Evolutionary conservation across 768 basidiomycete species (phyloP).

Genomic region (Inosperma sp.): DNA sequence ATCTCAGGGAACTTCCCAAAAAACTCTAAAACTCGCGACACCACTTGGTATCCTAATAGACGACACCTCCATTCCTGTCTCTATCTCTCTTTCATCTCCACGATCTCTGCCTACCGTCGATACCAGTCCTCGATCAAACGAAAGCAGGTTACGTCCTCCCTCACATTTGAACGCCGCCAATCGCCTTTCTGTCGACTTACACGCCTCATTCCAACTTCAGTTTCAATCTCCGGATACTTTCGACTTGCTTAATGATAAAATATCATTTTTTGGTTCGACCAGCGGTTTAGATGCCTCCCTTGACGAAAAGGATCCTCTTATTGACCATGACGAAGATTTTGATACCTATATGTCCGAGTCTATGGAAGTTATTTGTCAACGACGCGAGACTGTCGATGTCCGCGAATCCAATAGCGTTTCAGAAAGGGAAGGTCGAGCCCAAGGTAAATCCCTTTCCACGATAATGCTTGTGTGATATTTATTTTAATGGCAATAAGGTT

Average conservation of each 20-base stretch:
- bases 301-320: constrained; percentile 32
- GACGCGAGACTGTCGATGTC: too few relatives aligned
- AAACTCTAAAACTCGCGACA: constrained; percentile 24
- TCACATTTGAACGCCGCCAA: constrained; percentile 21
- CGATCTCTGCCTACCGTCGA: constrained; percentile 9
- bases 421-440: too few relatives aligned
- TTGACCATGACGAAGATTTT: constrained; percentile 26
- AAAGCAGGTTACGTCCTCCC: constrained; percentile 26
- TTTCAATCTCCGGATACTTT: constrained; percentile 44
- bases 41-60: constrained; percentile 20
- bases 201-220: constrained; percentile 46
- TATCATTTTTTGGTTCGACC: constrained; percentile 40
- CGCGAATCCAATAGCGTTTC: too few relatives aligned
- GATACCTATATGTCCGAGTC: too few relatives aligned
- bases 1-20: constrained; percentile 22
- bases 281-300: constrained; percentile 33
- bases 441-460: too few relatives aligned
- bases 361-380: too few relatives aligned
- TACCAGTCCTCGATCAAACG: constrained; percentile 13
- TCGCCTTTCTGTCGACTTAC: constrained; percentile 42
- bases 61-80: constrained; percentile 23
- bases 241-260: constrained; percentile 49
- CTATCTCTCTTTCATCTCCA: constrained; percentile 24
- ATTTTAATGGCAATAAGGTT: too few relatives aligned
- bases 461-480: too few relatives aligned